Base-by-base conservation (phyloP, 352 stramenopile genomes). In the Thraustochytrium sp. region DNA sequence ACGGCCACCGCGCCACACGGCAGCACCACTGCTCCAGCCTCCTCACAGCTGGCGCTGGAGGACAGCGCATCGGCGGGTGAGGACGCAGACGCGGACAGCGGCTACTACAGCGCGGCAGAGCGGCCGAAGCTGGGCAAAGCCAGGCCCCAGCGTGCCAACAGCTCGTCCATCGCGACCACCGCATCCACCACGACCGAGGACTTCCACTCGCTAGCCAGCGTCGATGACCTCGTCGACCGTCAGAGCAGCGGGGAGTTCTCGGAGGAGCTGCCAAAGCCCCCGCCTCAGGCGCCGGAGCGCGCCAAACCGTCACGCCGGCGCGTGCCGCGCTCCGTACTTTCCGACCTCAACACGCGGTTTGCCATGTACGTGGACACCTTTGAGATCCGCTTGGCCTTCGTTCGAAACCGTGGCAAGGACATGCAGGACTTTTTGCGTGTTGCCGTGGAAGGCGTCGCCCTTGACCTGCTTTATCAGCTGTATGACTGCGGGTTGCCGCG, bases 401-500 rank as follows among this genome's bases (percentile, higher is more conserved):
- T 44, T 72, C 34, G 26, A 46, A 8, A 4, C 38, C 59, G 38
- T 0, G n/a, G n/a, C n/a, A 38, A 72, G 26, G 36, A 29, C 8
- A n/a, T 29, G 34, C 59, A n/a, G 23, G 59, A 72, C 36, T 72
- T 82, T 48, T 21, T 68, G 13, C 26, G 9, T 42, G 11, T 68
- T n/a, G 48, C 48, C n/a, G 53, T 48, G 23, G 34, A 82, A 18
- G 72, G n/a, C 16, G 16, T 82, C 49, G 26, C 5, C 34, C 42
- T 82, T 0, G 46, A 48, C 34, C 9, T 23, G 18, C 31, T 44
- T 13, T 82, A 82, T 29, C 78, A 48, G 13, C 53, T 82, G 8
- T 82, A 82, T 29, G 46, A 68, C 26, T 49, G 38, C 37, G 72
- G 72, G 18, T 29, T 82, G 16, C 72, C 72, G 21, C 72, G 82